Base-by-base conservation (phyloP, 495 filamentous ascomycete species). In the Daldinia vernicosa region DNA sequence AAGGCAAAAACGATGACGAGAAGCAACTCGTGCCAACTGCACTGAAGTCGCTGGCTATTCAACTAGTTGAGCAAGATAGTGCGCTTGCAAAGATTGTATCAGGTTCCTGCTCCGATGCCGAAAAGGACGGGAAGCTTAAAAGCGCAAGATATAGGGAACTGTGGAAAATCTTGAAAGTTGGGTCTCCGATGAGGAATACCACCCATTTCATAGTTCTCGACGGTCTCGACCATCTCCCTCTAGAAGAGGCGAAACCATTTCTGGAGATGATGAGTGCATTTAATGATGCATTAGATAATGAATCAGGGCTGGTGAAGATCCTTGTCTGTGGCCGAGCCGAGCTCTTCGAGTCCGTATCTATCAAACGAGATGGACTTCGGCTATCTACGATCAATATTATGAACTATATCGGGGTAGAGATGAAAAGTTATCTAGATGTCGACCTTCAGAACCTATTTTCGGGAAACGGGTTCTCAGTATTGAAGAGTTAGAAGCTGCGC, bases 151-250 rank as follows among this genome's bases (percentile, higher is more conserved):
- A 73, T 14, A n/a, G 43, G 32, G 55, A 66, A 6, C 73, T 77
- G 4, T 77, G 75, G 75, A 60, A 59, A 22, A 51, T 64, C 6
- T 57, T 77, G 4, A 63, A 65, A 0, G 66, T 77, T n/a, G 69
- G 69, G 9, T 35, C 67, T 8, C 75, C 75, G 1, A 71, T 51
- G 22, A 52, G 56, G 12, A 70, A 64, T 6, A 60, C 60, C 0
- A 71, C 58, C 19, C 67, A 77, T 27, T 77, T 71, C 22, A 60
- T 77, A 22, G 19, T 75, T 6, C 50, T 77, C 3, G 75, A 77
- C 45, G 74, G 72, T 0, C 51, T 77, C 12, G 52, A 64, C 11
- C 35, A 51, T 28, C 26, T 54, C 17, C 26, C 45, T 8, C 3
- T 17, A 7, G 26, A 50, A 50, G 45, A 50, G 14, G 9, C 12